A percentile compares a stretch with the other conserved stretches of the same genome.
These are phyloP conservation scores for Ganoderma boninense DNA, from an alignment of 1,284 basidiomycete genomes.

Conservation along the genomic window DNA sequence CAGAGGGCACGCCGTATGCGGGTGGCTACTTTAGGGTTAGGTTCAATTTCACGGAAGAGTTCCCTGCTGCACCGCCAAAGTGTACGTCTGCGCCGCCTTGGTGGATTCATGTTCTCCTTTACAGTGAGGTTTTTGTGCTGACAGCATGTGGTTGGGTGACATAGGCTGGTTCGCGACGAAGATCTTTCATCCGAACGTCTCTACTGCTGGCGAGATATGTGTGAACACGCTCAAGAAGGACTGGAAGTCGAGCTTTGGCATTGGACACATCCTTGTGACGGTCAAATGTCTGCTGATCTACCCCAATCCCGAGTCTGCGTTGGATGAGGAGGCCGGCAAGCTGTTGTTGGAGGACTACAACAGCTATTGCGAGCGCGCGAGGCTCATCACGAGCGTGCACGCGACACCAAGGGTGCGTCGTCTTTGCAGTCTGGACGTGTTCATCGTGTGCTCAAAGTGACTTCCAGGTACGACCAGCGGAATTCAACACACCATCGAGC, in stretches of 20 bases:
- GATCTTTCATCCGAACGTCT: conserved; percentile 98
- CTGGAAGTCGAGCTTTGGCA: conserved; percentile 93
- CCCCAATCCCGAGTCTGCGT: conserved; percentile 94
- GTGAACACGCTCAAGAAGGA: conserved; percentile 98
- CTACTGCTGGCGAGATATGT: conserved; percentile 90
- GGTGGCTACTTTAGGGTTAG: conserved; percentile 91
- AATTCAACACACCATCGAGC: conserved; percentile 65
- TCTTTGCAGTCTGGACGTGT: not conserved
- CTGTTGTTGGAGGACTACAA: conserved; percentile 90
- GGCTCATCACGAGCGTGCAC: conserved; percentile 86
- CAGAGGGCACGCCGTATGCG: conserved; percentile 91
- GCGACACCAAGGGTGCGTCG: conserved; percentile 66
- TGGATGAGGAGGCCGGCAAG: conserved; percentile 95
- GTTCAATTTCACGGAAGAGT: conserved; percentile 90
- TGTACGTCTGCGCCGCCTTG: conserved; percentile 60
- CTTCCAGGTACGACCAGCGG: conserved; percentile 62
- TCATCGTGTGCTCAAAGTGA: conserved; percentile 1
- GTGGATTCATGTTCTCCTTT: not conserved
- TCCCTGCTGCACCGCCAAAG: conserved; percentile 90
- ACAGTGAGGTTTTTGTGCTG: not conserved
- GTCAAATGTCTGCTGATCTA: conserved; percentile 96
- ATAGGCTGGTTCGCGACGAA: conserved; percentile 90
- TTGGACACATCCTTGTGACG: conserved; percentile 89
- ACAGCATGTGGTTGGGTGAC: conserved; percentile 7
- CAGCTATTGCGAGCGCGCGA: conserved; percentile 83